phyloP scores from a whole-genome alignment of 805 yeast species.

The Candida lessepsii region DNA sequence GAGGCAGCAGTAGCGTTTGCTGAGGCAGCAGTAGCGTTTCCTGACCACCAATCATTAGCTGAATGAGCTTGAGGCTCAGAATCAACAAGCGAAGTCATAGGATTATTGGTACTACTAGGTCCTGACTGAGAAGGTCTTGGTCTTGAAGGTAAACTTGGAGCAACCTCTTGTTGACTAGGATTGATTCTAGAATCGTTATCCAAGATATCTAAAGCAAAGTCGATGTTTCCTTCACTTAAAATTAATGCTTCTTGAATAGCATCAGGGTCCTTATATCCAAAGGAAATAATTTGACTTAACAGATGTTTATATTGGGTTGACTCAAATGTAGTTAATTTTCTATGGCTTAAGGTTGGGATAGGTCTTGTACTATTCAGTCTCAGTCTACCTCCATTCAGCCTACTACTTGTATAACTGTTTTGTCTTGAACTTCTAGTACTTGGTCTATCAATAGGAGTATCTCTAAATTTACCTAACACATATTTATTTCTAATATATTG shows the following conservation, averaged over 20 bases:
- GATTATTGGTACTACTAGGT: conserved; percentile 22
- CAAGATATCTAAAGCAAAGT: conserved; percentile 57
- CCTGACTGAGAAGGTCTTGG: conserved; percentile 23
- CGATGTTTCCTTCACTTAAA: conserved; percentile 57
- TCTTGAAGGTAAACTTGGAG: conserved; percentile 49
- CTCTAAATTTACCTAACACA: conserved; percentile 56
- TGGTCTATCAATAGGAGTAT: conserved; percentile 37
- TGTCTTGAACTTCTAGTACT: conserved; percentile 26
- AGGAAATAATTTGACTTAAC: conserved; percentile 42
- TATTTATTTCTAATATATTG: conserved; percentile 67
- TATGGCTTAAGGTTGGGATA: conserved; percentile 46
- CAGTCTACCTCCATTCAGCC: conserved; percentile 9
- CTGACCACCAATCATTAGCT: conserved; percentile 35
- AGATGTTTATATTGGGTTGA: conserved; percentile 49
- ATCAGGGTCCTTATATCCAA: conserved; percentile 60
- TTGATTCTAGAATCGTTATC: conserved; percentile 37
- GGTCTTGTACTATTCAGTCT: conserved; percentile 21
- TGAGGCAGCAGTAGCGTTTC: conserved; percentile 8
- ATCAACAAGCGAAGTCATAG: conserved; percentile 20
- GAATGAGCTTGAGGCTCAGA: conserved; percentile 9
- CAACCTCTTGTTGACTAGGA: conserved; percentile 38
- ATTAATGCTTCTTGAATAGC: conserved; percentile 62
- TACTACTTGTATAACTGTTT: conserved; percentile 6
- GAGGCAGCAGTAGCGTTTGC: conserved; percentile 6
- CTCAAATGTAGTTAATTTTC: conserved; percentile 55